phyloP scores from a whole-genome alignment of 306 rosid species.

The Quercus glauca region DNA sequence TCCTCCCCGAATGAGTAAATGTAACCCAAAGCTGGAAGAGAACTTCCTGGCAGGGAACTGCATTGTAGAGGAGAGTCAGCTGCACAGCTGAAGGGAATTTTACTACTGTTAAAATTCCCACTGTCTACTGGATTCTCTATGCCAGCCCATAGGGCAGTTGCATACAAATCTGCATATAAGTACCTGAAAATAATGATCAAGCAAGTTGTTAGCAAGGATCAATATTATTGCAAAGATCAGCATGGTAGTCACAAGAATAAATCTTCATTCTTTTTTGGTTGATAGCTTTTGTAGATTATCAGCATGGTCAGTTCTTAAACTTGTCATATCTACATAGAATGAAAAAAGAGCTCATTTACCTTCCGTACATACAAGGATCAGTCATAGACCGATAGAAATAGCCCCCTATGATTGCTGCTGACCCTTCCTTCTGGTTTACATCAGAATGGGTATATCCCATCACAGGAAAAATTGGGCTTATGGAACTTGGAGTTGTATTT shows the following conservation, averaged over 20 bases:
- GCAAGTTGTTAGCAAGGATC: conserved; percentile 8
- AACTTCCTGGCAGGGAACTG: conserved; percentile 42
- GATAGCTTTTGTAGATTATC: background rate
- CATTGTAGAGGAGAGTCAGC: conserved; percentile 65
- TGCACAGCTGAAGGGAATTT: conserved; percentile 67
- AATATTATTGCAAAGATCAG: background rate
- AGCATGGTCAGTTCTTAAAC: no score
- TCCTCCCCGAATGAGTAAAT: conserved; percentile 77
- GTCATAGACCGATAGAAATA: conserved; percentile 77
- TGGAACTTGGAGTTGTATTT: conserved; percentile 53
- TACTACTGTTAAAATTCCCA: conserved; percentile 62
- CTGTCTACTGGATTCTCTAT: conserved; percentile 66
- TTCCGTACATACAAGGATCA: conserved; percentile 93
- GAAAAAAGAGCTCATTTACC: conserved; percentile 37
- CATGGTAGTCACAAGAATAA: background rate
- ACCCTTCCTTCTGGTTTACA: conserved; percentile 66
- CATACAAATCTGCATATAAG: conserved; percentile 77
- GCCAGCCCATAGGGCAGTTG: conserved; percentile 72
- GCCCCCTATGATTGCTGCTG: conserved; percentile 87
- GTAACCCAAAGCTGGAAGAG: conserved; percentile 64
- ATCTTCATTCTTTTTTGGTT: background rate
- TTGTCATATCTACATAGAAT: background rate
- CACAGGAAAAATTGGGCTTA: conserved; percentile 61
- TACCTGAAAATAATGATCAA: conserved; percentile 47
- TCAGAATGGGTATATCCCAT: conserved; percentile 78